Conservation (phyloP, 352 stramenopile species). For the Phytopythium vexans region DNA sequence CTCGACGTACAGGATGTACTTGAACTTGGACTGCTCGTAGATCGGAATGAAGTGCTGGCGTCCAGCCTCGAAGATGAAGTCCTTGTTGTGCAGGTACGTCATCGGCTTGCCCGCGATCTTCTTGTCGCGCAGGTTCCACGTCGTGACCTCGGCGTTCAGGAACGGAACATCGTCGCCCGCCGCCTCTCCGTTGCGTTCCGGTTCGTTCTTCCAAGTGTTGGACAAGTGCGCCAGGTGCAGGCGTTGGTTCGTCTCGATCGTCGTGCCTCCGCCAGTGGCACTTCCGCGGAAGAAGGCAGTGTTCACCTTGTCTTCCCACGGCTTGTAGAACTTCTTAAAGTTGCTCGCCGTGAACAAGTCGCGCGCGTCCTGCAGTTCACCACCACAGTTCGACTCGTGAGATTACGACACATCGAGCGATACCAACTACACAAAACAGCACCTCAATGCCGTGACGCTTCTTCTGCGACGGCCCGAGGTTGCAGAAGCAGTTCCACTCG, state of each 20-base stretch:
- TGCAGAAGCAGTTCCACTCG: conserved; percentile 78
- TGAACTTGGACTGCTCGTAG: conserved; percentile 97
- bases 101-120: conserved; percentile 94
- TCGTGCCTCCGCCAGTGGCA: conserved; percentile 94
- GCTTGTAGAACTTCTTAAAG: conserved; percentile 95
- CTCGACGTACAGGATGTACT: conserved; percentile 97
- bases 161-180: conserved; percentile 74
- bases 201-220: conserved; percentile 91
- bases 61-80: conserved; percentile 88
- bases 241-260: conserved; percentile 96
- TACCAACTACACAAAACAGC: not conserved
- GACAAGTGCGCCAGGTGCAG: conserved; percentile 91
- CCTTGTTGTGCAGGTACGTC: conserved; percentile 88
- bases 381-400: not conserved
- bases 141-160: conserved; percentile 96
- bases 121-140: conserved; percentile 96
- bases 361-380: conserved; percentile 18
- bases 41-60: conserved; percentile 97
- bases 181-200: conserved; percentile 74
- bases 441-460: conserved; percentile 77
- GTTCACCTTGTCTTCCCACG: conserved; percentile 95
- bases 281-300: conserved; percentile 98
- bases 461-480: conserved; percentile 42
- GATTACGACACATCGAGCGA: not conserved
- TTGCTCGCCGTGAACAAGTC: conserved; percentile 98